These are phyloP conservation scores for Aureococcus anophagefferens DNA, from an alignment of 108 stramenopile genomes.

Conservation along the genomic window DNA sequence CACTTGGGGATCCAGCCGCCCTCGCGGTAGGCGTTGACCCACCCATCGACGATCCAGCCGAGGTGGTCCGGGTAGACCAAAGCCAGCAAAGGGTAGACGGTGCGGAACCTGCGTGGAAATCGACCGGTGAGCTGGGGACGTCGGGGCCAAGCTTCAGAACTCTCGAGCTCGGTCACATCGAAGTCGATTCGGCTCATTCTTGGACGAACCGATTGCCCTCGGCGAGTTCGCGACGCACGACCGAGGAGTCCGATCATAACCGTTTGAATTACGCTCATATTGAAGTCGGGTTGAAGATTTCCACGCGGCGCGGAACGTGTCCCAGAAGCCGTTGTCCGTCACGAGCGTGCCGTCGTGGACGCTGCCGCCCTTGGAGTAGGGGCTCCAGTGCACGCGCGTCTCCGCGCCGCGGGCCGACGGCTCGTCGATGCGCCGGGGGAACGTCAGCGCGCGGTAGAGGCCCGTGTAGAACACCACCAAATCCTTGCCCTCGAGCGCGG, in stretches of 20 bases:
- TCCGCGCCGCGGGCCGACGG: neutral
- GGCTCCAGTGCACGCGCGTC: slow-evolving; percentile 20
- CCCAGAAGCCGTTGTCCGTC: slow-evolving; percentile 34
- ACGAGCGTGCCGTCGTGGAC: slow-evolving; percentile 9
- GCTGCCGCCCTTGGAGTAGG: slow-evolving; percentile 6
- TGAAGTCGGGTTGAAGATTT: no score
- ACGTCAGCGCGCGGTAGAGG: slow-evolving; percentile 22
- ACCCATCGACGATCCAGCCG: slow-evolving; percentile 14
- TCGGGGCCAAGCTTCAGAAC: no score
- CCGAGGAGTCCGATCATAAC: no score
- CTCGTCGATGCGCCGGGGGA: slow-evolving; percentile 22
- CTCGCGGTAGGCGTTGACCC: slow-evolving; percentile 25
- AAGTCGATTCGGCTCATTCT: no score
- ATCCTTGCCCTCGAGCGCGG: neutral
- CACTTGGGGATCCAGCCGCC: slow-evolving; percentile 26
- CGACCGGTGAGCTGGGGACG: no score
- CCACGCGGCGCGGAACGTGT: no score
- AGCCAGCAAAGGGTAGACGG: slow-evolving; percentile 22
- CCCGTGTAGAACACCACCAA: slow-evolving; percentile 21
- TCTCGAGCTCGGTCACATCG: no score
- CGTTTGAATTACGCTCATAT: no score
- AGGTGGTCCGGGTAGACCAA: slow-evolving; percentile 17
- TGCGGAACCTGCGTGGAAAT: no score
- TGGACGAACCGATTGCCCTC: no score
- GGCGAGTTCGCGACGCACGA: no score